Evolutionary conservation across 495 filamentous ascomycete genomes (phyloP), one percentile per base, ranked within the genome.

Genomic region (Neurospora hispaniola): DNA sequence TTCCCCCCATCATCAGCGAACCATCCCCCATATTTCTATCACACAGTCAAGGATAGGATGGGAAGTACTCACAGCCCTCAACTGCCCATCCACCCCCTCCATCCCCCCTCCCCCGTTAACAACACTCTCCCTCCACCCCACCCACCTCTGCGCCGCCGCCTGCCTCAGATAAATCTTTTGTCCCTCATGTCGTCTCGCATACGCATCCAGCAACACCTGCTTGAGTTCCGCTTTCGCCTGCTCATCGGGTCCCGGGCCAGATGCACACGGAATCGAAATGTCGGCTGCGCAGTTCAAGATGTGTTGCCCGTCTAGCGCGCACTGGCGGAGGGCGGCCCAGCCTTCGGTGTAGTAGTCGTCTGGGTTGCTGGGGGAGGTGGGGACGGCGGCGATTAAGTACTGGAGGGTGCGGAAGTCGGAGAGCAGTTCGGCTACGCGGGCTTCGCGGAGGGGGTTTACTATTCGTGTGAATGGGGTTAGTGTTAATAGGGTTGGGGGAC

Each of bases 361-460:
- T 70, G 84, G 79, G 79, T 86, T 78, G 4, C 79, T 75, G 23
- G 89, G 88, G 43, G 86, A 84, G 71, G 86, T 86, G 62, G 89
- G 87, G 31, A 89, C 90, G 70, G 90, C 87, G 46, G 91, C 87
- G 80, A 97, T 94, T 80, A 92, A 92, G 78, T 90, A 85, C 77
- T 96, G 91, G 3, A 97, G 87, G 71, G 88, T 91, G 73, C 91
- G 90, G 84, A 94, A 97, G 83, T 97, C 94, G 77, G 88, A 87
- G 76, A 96, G 91, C 73, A 97, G 85, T 80, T 97, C 92, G 79
- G 91, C 89, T 78, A 97, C 88, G 79, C 94, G 90, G 78, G 89
- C 85, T 73, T 91, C 90, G 79, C 94, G 91, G 77, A 90, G 90
- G 76, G 94, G 88, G 82, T 97, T 97, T 74, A 96, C 94, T 97